These are phyloP conservation scores for Galium porrigens DNA, from an alignment of 305 asterid species.

Conservation along the genomic window DNA sequence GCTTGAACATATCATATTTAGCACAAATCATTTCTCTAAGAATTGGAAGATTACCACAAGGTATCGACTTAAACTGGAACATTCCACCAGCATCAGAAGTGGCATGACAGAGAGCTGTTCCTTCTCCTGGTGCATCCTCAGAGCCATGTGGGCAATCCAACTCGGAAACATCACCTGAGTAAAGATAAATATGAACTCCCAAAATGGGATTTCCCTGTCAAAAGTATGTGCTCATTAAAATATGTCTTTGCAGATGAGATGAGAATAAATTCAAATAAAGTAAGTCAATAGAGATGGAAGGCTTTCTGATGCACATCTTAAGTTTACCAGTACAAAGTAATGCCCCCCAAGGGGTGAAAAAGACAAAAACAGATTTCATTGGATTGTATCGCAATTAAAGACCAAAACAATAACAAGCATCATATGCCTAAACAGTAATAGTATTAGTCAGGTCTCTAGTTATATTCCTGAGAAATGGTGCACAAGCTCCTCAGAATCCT, in stretches of 20 bases:
- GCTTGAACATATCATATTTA: not conserved
- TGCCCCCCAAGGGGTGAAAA: not conserved
- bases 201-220: conserved; percentile 84
- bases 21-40: not conserved
- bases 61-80: conserved; percentile 61
- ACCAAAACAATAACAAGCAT: not conserved
- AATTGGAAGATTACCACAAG: conserved; percentile 55
- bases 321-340: not conserved
- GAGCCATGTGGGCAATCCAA: conserved; percentile 65
- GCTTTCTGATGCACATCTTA: not conserved
- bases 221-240: not conserved
- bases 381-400: not conserved
- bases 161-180: conserved; percentile 66
- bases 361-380: not conserved
- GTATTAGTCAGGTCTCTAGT: not conserved
- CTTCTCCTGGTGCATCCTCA: conserved; percentile 59
- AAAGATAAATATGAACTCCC: conserved; percentile 82
- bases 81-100: conserved; percentile 82
- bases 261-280: not conserved
- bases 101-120: conserved; percentile 78
- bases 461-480: not conserved
- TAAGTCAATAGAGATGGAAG: not conserved
- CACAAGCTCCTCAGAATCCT: conserved; percentile 11
- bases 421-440: not conserved
- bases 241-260: not conserved